Evolutionary conservation across 345 rosid species (phyloP), one percentile per base, ranked within the genome.

Genomic region (Euphorbia peplus): DNA sequence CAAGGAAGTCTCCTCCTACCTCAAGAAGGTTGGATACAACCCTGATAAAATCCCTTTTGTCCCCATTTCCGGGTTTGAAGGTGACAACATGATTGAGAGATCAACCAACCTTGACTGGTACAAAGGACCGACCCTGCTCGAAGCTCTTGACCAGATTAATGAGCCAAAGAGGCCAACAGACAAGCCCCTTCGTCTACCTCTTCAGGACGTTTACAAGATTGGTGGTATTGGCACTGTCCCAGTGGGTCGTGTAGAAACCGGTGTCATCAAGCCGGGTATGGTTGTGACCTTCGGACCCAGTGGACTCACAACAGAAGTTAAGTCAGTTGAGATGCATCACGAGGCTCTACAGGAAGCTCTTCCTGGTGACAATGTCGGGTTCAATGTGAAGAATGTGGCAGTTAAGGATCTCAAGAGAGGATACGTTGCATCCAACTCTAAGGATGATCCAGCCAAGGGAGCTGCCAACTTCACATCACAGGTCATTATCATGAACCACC

Each of bases 401-500:
- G 83, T 80, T 0, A 80, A 80, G 76, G 81, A 80, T 76, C 75
- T 80, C 11, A 80, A 80, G 74, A 62, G 83, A 59, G 83, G 83
- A 15, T 76, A 0, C 13, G 81, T 80, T 2, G 81, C 83, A 11
- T 80, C 83, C 39, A 80, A 80, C 76, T 80, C 83, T 0, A 80
- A 80, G 62, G 83, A 80, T 58, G 83, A 80, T 65, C 83, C 83
- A 2, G 74, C 83, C 3, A 80, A 70, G 65, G 83, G 76, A 52
- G 83, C 80, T 39, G 78, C 83, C 30, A 80, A 29, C 72, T 80
- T 80, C 75, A 70, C 88, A 16, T 64, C 87, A 24, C 88, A 84
- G 73, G 88, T 84, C 59, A 84, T 84, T 73, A 76, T 84, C 79
- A 84, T 84, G 88, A 84, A 84, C 75, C 88, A 84, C 75, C 88